Conservation (phyloP, 2,329 filamentous ascomycete genomes). For the Stachybotrys chartarum region DNA sequence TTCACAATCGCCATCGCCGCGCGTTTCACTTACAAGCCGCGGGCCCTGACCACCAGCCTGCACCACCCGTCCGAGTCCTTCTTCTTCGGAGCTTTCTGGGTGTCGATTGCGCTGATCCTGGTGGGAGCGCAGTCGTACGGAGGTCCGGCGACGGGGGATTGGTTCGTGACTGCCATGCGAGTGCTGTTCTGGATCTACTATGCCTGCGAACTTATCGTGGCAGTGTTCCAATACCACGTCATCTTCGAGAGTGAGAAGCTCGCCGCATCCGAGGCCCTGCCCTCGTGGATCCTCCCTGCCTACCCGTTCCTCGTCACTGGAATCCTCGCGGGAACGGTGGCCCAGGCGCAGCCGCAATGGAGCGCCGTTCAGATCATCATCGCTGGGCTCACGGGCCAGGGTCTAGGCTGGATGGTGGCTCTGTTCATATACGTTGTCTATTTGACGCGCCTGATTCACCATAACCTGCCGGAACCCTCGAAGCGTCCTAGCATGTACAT, state of each 20-base stretch:
- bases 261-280: conserved; percentile 41
- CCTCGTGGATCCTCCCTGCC: conserved; percentile 46
- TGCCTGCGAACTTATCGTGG: conserved; percentile 17
- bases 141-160: conserved; percentile 35
- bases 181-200: conserved; percentile 45
- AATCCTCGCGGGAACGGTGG: conserved; percentile 42
- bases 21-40: conserved; percentile 51
- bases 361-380: conserved; percentile 42
- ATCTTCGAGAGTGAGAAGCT: conserved; percentile 28
- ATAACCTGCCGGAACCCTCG: conserved; percentile 37
- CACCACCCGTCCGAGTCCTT: conserved; percentile 58
- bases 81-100: conserved; percentile 53
- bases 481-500: conserved; percentile 48
- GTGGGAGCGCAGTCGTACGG: conserved; percentile 59
- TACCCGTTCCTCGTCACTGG: conserved; percentile 48
- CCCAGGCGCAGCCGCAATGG: conserved; percentile 33
- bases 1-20: conserved; percentile 46
- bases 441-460: conserved; percentile 42
- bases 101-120: conserved; percentile 56
- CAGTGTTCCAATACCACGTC: conserved; percentile 18
- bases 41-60: conserved; percentile 52
- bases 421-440: conserved; percentile 33
- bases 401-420: conserved; percentile 43
- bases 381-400: conserved; percentile 43
- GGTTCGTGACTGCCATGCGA: conserved; percentile 36